These are phyloP conservation scores for Neoboletus subvelutipes DNA, from an alignment of 768 basidiomycete genomes.

Conservation along the genomic window DNA sequence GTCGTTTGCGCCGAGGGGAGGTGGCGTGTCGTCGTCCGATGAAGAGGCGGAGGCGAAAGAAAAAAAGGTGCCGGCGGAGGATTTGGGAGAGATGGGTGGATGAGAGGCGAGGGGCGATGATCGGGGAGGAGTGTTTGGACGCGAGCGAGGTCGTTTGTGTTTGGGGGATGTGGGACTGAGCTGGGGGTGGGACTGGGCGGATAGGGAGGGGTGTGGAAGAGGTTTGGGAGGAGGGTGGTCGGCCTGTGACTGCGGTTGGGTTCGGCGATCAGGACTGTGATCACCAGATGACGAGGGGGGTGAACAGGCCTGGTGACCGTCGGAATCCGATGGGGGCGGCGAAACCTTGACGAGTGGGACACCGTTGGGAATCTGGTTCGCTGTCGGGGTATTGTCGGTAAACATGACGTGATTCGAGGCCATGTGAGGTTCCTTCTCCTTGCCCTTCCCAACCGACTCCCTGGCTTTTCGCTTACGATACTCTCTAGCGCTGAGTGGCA, in stretches of 20 bases:
- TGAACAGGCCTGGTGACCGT: background rate
- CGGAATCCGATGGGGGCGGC: conserved; percentile 8
- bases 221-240: background rate
- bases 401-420: conserved; percentile 13
- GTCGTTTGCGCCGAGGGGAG: background rate
- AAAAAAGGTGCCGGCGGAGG: conserved; percentile 28
- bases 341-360: conserved; percentile 18
- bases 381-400: conserved; percentile 6
- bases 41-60: conserved; percentile 16
- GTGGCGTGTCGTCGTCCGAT: conserved; percentile 16
- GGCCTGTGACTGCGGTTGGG: conserved; percentile 6
- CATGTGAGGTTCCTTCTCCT: conserved; percentile 1
- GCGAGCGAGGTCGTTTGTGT: conserved; percentile 17
- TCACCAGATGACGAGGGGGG: background rate
- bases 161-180: background rate
- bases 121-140: conserved; percentile 18
- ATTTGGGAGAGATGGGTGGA: conserved; percentile 26
- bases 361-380: background rate
- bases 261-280: background rate
- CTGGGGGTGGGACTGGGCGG: conserved; percentile 2
- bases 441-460: conserved; percentile 5
- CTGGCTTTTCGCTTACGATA: conserved; percentile 24
- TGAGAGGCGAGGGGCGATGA: conserved; percentile 11
- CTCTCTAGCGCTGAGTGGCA: conserved; percentile 32
- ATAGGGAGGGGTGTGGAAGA: conserved; percentile 2